These are phyloP conservation scores for Candida pseudocylindracea DNA, from an alignment of 1,139 yeast species.

Conservation along the genomic window DNA sequence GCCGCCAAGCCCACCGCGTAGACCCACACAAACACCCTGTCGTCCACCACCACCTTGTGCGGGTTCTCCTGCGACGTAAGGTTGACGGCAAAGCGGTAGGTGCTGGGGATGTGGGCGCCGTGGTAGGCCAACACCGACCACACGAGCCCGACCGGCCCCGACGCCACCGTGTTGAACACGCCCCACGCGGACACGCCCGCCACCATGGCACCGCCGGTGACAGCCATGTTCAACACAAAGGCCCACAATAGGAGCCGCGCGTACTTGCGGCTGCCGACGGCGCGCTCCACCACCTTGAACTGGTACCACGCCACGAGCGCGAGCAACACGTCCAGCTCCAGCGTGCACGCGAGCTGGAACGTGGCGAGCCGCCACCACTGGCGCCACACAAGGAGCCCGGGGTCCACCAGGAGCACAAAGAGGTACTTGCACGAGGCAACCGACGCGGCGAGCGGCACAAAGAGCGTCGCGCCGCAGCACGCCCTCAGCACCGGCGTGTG, in stretches of 20 bases:
- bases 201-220: constrained; percentile 4
- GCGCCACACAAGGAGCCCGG: constrained; percentile 32
- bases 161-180: constrained; percentile 13
- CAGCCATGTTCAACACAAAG: constrained; percentile 13
- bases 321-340: constrained; percentile 44
- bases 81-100: constrained; percentile 32
- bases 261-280: constrained; percentile 39
- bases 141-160: constrained; percentile 46
- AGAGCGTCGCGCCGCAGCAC: constrained; percentile 17
- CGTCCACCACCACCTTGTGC: no score
- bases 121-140: constrained; percentile 38
- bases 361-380: constrained; percentile 49
- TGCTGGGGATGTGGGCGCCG: constrained; percentile 32
- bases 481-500: constrained; percentile 34
- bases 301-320: constrained; percentile 30
- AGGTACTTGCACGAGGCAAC: constrained; percentile 31
- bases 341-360: constrained; percentile 32
- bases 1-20: constrained; percentile 11
- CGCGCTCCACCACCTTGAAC: constrained; percentile 38
- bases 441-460: constrained; percentile 28
- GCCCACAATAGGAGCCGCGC: constrained; percentile 14
- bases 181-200: constrained; percentile 7
- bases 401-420: constrained; percentile 29
- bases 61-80: constrained; percentile 5
- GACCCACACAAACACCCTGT: no score